Percentiles rank a stretch among this genome's conserved stretches.
Evolutionary conservation across 441 rosid species (phyloP).

Genomic region (Manihot esculenta): DNA sequence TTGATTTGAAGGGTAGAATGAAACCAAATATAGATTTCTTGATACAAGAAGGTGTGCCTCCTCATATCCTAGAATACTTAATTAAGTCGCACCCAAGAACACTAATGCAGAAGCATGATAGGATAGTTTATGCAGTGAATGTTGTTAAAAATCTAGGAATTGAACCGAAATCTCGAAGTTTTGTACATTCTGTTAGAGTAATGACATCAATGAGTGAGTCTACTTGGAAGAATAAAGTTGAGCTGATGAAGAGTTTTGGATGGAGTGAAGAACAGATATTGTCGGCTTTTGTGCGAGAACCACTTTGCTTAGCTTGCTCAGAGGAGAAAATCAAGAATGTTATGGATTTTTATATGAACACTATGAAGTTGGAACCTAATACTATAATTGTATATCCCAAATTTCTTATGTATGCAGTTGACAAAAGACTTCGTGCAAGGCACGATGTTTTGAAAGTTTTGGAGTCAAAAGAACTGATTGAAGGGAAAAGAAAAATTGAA

Average conservation of each 20-base stretch:
- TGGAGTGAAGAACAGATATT: conserved; percentile 30
- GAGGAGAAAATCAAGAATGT: conserved; percentile 24
- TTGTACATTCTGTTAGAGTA: conserved; percentile 8
- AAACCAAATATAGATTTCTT: conserved; percentile 16
- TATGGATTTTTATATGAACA: conserved; percentile 22
- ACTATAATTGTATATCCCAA: conserved; percentile 13
- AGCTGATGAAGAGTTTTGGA: conserved; percentile 26
- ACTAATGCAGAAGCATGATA: not conserved
- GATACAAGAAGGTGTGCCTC: conserved; percentile 14
- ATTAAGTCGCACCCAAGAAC: not conserved
- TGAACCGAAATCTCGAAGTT: conserved; percentile 5
- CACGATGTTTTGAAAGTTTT: conserved; percentile 26
- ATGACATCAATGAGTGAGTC: not conserved
- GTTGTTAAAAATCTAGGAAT: conserved; percentile 4
- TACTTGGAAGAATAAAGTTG: conserved; percentile 24
- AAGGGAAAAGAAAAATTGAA: not conserved
- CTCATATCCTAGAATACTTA: not conserved
- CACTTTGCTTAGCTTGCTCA: not conserved
- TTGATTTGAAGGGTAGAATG: not conserved
- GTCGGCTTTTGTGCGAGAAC: conserved; percentile 20
- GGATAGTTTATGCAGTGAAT: conserved; percentile 13
- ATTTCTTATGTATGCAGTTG: conserved; percentile 20
- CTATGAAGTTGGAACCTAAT: not conserved
- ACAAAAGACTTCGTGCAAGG: conserved; percentile 32
- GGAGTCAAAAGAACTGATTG: conserved; percentile 25